Evolutionary conservation across 441 rosid species (phyloP), one percentile per base, ranked within the genome.

Genomic region (Melianthus villosus): DNA sequence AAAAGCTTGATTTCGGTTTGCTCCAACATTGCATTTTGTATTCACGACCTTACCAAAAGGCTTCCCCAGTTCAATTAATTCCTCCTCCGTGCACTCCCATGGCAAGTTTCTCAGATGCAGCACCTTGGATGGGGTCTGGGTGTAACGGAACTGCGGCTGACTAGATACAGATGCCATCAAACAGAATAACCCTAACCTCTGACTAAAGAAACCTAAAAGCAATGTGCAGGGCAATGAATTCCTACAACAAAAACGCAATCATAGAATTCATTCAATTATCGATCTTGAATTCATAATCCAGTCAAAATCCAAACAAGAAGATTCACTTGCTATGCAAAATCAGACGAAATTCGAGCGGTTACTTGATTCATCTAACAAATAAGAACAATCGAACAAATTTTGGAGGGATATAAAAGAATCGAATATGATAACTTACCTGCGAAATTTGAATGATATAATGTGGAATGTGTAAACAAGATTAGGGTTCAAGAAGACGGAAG

Each of bases 1-100:
- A 59, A 91, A 89, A 55, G 98, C 98, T 62, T 91, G 98, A 48
- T 91, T 91, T 10, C 76, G 69, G 61, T 91, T 89, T 0, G 98
- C 96, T 44, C 98, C 98, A 13, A 91, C 98, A 65, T 91, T 91
- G 66, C 98, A 91, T 59, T 91, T 91, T 3, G 98, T 91, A 54
- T 85, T 85, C n/a, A 84, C 85, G 48, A 84, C 98, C 38, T 70
- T 62, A 25, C 98, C 98, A 62, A 91, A 91, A 1, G 94, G 98
- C 65, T 82, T 91, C 40, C 98, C 98, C 17, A 91, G 83, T 49
- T 91, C 94, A 40, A 91, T 56, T 42, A 91, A 49, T 42, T 84
- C 98, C 33, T 84, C 96, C 57, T 91, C 98, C 9, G 93, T 72
- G 62, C 98, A 91, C 48, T 84, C 98, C 98, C 98, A 91, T 0